Percentiles rank a stretch among this genome's conserved stretches.
These are phyloP conservation scores for Datura wrightii DNA, from an alignment of 257 asterid species.

Conservation along the genomic window DNA sequence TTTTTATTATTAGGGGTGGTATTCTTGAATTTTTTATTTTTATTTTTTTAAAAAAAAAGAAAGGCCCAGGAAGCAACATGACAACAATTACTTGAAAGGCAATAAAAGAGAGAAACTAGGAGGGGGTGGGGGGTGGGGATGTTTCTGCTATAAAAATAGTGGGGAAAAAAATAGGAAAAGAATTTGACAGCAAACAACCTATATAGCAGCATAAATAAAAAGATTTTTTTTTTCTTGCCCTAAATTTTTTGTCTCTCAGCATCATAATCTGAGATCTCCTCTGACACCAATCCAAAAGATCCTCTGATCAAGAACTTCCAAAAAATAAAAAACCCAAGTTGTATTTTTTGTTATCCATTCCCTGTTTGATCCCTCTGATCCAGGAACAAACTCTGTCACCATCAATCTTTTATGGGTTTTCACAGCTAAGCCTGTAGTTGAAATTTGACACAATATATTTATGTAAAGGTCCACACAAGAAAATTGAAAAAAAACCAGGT, in stretches of 20 bases:
- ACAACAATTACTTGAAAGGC: slow-evolving; percentile 25
- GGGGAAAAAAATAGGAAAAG: neutral
- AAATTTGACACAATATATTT: slow-evolving; percentile 57
- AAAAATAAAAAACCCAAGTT: slow-evolving; percentile 38
- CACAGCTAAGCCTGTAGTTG: slow-evolving; percentile 85
- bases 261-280: slow-evolving; percentile 73
- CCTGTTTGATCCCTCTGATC: slow-evolving; percentile 59
- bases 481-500: slow-evolving; percentile 56
- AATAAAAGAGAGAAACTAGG: slow-evolving; percentile 37
- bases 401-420: slow-evolving; percentile 76
- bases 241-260: slow-evolving; percentile 18
- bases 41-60: neutral
- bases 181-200: neutral
- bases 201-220: neutral
- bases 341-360: slow-evolving; percentile 64
- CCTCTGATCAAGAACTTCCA: slow-evolving; percentile 54
- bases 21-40: no score
- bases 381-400: slow-evolving; percentile 96
- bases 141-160: neutral
- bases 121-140: no score
- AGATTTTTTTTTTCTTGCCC: neutral
- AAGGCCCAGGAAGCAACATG: slow-evolving; percentile 14
- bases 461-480: slow-evolving; percentile 74
- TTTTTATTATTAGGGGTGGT: no score
- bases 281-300: slow-evolving; percentile 71